Evolutionary conservation across 768 basidiomycete genomes (phyloP), one percentile per base, ranked within the genome.

Genomic region (Nidularia pulvinata): DNA sequence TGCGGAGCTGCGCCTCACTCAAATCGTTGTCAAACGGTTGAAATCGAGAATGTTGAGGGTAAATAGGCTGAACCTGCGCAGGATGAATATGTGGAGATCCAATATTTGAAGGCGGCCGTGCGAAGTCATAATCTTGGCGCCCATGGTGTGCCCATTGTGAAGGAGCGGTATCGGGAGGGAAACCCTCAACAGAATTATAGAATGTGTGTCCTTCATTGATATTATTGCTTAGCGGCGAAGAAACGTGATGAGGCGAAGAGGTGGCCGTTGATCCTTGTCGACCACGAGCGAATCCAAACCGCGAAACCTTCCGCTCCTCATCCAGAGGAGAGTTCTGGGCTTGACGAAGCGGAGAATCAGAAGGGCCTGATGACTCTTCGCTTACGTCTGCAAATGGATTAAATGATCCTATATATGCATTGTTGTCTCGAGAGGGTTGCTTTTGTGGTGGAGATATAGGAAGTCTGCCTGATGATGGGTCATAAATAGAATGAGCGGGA

Each of bases 221-320:
- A 51, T 59, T 66, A 43, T 70, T 74, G 49, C 73, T 81, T 42
- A 84, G 68, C 1, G 86, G 83, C 14, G 86, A 82, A 22, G 83
- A 60, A 7, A 75, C 73, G 53, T 83, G 82, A 49, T 79, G 72
- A 39, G 86, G 84, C 9, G 86, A 88, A 13, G 83, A 83, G 4
- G 86, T 65, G 7, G 74, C 60, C 7, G 79, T 79, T 6, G 88
- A 83, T 0, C 78, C 78, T 56, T 84, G 85, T 45, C 83, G 82
- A 22, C 88, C 86, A 22, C 87, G 80, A 13, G 91, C 91, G 62
- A 93, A 93, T 19, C 85, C 88, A 68, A 93, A 93, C 13, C 91
- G 80, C 6, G 91, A 93, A 30, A 91, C 80, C 59, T 86, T 88
- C 58, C 88, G 76, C 46, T 91, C 89, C 50, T 85, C 84, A 55